phyloP scores from a whole-genome alignment of 106 monocot genomes.

The Ottelia alismoides region DNA sequence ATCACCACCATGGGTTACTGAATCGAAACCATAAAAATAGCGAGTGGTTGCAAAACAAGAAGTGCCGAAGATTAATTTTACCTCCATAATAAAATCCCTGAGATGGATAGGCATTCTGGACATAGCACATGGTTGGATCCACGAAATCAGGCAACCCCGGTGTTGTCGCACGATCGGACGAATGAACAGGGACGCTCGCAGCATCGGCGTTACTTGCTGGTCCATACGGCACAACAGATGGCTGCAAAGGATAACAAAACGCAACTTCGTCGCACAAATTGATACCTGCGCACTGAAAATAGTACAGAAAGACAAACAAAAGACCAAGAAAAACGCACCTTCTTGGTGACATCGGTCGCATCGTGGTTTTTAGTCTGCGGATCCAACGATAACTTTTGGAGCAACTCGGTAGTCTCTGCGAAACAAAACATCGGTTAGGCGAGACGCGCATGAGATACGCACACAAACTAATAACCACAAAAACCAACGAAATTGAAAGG shows the following conservation, averaged over 20 bases:
- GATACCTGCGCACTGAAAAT: not conserved
- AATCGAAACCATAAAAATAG: not conserved
- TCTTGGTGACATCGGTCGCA: conserved; percentile 38
- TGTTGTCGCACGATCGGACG: conserved; percentile 39
- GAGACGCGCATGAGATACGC: not conserved
- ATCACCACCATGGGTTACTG: not conserved
- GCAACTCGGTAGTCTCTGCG: conserved; percentile 47
- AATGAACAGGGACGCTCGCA: conserved; percentile 13
- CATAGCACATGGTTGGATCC: conserved; percentile 42
- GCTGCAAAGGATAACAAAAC: conserved; percentile 10
- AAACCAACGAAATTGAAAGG: not conserved
- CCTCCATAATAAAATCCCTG: conserved; percentile 51
- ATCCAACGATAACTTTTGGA: conserved; percentile 61
- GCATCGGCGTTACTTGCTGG: conserved; percentile 15
- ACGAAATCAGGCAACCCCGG: conserved; percentile 40
- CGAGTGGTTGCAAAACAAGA: not conserved
- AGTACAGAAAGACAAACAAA: not conserved
- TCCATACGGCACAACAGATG: conserved; percentile 16
- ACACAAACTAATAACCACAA: not conserved
- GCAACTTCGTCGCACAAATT: not conserved
- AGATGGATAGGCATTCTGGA: conserved; percentile 33
- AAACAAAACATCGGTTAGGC: not conserved
- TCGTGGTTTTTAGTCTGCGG: conserved; percentile 36
- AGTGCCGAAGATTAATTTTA: not conserved
- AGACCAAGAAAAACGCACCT: conserved; percentile 16